A percentile compares a stretch with the other conserved stretches of the same genome.
Evolutionary conservation across 1,139 yeast species (phyloP).

Genomic region (Protomyces arabidopsidicola): DNA sequence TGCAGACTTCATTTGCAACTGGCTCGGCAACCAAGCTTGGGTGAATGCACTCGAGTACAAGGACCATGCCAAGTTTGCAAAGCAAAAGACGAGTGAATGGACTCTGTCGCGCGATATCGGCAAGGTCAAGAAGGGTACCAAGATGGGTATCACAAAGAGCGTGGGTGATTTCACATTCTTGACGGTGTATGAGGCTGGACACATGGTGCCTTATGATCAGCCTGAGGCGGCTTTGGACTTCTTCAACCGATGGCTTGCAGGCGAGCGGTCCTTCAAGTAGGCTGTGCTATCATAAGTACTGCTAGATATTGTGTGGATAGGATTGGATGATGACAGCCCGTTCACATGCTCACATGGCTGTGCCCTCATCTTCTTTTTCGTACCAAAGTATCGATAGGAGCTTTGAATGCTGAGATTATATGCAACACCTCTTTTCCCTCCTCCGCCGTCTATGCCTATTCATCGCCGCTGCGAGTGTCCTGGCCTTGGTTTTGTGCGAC

Average conservation of each 20-base stretch:
- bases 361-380: too few relatives aligned
- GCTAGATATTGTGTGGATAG: too few relatives aligned
- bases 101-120: conserved; percentile 23
- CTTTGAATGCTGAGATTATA: too few relatives aligned
- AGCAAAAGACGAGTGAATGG: conserved; percentile 42
- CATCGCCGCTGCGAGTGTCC: too few relatives aligned
- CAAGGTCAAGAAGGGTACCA: conserved; percentile 41
- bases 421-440: too few relatives aligned
- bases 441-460: too few relatives aligned
- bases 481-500: too few relatives aligned
- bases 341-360: too few relatives aligned
- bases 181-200: conserved; percentile 63
- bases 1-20: conserved; percentile 72
- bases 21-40: conserved; percentile 87
- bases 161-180: conserved; percentile 56
- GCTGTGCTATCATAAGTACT: not conserved
- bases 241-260: conserved; percentile 63
- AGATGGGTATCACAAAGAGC: conserved; percentile 58
- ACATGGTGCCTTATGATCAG: conserved; percentile 68
- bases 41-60: conserved; percentile 61
- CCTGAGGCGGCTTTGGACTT: conserved; percentile 68
- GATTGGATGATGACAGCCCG: too few relatives aligned
- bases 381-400: too few relatives aligned
- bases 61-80: conserved; percentile 41
- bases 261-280: conserved; percentile 17